These are phyloP conservation scores for Pythium utonaiense DNA, from an alignment of 352 stramenopile species.

Conservation along the genomic window DNA sequence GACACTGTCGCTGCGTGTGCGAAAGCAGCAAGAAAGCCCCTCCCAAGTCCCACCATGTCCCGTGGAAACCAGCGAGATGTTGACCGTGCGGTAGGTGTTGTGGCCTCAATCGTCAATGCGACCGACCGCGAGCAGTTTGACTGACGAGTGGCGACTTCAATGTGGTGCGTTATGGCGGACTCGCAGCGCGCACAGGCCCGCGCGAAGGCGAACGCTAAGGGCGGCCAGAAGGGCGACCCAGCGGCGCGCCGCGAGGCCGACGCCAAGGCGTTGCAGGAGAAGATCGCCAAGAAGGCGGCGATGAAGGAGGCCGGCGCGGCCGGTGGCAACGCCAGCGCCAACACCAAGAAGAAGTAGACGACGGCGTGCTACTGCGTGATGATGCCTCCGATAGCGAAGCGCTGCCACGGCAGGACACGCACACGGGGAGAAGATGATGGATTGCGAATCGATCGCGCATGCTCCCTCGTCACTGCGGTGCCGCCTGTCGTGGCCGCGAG, in stretches of 20 bases:
- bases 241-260: constrained; percentile 61
- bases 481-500: not conserved
- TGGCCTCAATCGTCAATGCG: too few species aligned
- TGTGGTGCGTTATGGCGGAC: not conserved
- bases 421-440: constrained; percentile 8
- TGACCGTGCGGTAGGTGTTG: constrained; percentile 56
- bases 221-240: constrained; percentile 38
- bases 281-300: constrained; percentile 71
- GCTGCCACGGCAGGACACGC: not conserved
- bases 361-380: too few species aligned
- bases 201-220: constrained; percentile 27
- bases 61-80: constrained; percentile 75
- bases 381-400: not conserved
- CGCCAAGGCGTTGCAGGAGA: constrained; percentile 78
- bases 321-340: constrained; percentile 22
- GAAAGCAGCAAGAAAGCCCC: not conserved
- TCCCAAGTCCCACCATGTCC: constrained; percentile 33
- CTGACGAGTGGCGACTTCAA: not conserved
- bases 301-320: constrained; percentile 50
- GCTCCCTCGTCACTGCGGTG: constrained; percentile 1
- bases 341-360: constrained; percentile 21
- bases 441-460: constrained; percentile 23
- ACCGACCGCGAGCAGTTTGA: not conserved
- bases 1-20: not conserved
- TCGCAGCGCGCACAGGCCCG: constrained; percentile 56